phyloP scores from a whole-genome alignment of 345 rosid species.

The Ceriops tagal region DNA sequence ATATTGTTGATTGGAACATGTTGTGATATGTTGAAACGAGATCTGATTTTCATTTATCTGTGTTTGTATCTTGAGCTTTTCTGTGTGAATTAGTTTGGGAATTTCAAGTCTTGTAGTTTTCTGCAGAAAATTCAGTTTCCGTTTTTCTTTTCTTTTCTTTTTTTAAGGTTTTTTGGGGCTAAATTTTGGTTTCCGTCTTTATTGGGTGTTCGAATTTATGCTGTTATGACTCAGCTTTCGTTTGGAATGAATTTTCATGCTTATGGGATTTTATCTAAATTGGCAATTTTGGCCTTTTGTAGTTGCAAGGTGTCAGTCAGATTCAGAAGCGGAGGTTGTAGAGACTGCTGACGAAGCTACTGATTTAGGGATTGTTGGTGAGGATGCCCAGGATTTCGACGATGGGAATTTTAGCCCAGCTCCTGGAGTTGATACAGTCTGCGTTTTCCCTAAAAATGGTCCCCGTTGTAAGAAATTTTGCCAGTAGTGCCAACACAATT shows the following conservation, averaged over 20 bases:
- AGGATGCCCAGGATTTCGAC: slow-evolving; percentile 54
- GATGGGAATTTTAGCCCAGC: slow-evolving; percentile 50
- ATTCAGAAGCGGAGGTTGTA: slow-evolving; percentile 41
- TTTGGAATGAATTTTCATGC: not conserved
- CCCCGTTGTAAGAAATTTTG: slow-evolving; percentile 45
- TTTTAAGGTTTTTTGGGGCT: no score
- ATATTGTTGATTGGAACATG: no score
- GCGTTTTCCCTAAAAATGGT: slow-evolving; percentile 74
- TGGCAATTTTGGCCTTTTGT: slow-evolving; percentile 14
- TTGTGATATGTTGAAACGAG: no score
- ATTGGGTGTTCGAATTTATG: no score
- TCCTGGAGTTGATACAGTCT: slow-evolving; percentile 60
- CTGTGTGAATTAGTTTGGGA: no score
- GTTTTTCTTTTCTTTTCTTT: no score
- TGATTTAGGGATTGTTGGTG: slow-evolving; percentile 63
- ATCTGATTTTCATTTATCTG: no score
- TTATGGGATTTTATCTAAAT: not conserved
- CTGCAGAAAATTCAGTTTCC: no score
- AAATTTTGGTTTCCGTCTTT: no score
- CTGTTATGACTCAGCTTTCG: no score
- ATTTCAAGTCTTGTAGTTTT: no score
- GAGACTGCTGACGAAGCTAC: slow-evolving; percentile 53
- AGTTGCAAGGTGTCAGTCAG: slow-evolving; percentile 75
- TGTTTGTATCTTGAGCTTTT: no score
- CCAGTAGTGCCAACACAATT: not conserved